Percentiles rank a stretch among this genome's conserved stretches.
Evolutionary conservation across 805 yeast species (phyloP).

Genomic region (Kuraishia hungarica): DNA sequence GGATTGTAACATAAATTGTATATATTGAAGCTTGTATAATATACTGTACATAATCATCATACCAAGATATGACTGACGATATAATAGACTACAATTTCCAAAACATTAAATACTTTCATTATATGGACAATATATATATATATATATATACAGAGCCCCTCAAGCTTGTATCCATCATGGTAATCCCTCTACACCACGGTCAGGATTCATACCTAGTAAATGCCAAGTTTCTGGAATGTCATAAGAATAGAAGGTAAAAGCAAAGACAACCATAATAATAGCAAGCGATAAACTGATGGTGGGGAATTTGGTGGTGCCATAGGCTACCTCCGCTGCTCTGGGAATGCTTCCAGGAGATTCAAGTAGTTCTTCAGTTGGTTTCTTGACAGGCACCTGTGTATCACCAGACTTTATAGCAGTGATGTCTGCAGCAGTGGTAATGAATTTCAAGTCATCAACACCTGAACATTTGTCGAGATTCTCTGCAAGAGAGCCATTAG

Average conservation of each 20-base stretch:
- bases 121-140: background rate
- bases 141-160: no score
- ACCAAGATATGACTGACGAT: no score
- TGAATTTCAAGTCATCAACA: no score
- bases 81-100: no score
- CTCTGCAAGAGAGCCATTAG: background rate
- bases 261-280: background rate
- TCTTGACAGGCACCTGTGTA: background rate
- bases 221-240: background rate
- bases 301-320: background rate
- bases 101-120: background rate
- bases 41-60: no score
- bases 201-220: background rate
- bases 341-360: background rate
- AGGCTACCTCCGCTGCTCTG: background rate
- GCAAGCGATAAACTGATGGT: background rate
- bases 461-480: no score
- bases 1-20: background rate
- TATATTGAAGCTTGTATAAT: no score
- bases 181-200: background rate
- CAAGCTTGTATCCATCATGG: background rate
- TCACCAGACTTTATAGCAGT: background rate
- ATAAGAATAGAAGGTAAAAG: background rate
- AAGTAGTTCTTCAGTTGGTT: background rate
- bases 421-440: background rate